Percentiles rank a stretch among this genome's conserved stretches.
phyloP scores from a whole-genome alignment of 2,329 filamentous ascomycete genomes.

The Aureobasidium sp. region DNA sequence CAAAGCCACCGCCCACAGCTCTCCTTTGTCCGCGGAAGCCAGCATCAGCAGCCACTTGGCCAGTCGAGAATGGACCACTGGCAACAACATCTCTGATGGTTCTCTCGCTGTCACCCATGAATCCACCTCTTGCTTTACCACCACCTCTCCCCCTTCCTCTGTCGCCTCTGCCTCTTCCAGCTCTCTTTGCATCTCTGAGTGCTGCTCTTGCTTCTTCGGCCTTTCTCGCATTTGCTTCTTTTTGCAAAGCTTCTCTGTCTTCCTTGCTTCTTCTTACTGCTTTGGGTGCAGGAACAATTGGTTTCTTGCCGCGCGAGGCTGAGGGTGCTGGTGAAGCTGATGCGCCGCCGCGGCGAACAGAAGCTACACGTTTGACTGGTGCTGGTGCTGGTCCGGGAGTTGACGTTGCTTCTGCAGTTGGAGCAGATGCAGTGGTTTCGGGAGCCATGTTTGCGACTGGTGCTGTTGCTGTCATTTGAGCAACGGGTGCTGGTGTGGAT shows the following conservation, averaged over 20 bases:
- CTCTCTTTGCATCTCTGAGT: conserved; percentile 18
- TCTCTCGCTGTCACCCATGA: conserved; percentile 28
- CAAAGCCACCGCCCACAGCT: conserved; percentile 7
- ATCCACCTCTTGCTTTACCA: conserved; percentile 33
- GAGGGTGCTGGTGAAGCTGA: conserved; percentile 10
- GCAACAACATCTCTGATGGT: conserved; percentile 20
- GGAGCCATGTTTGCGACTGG: neutral
- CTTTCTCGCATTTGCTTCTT: conserved; percentile 30
- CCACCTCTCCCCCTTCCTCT: conserved; percentile 22
- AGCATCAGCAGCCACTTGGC: conserved; percentile 20
- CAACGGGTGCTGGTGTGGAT: conserved; percentile 7
- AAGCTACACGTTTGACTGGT: neutral
- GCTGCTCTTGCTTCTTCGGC: conserved; percentile 25
- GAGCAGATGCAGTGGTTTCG: neutral
- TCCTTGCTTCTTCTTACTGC: conserved; percentile 37
- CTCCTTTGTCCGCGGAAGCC: conserved; percentile 5
- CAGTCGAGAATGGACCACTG: conserved; percentile 35
- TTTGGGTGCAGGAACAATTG: conserved; percentile 29
- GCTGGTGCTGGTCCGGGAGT: neutral
- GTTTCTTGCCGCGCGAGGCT: conserved; percentile 14
- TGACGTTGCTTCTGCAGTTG: neutral
- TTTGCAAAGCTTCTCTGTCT: conserved; percentile 32
- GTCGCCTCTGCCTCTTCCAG: conserved; percentile 23
- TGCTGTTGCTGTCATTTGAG: conserved; percentile 9
- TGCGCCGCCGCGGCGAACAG: conserved; percentile 1